Percentiles rank a stretch among this genome's conserved stretches.
Conservation (phyloP, 495 filamentous ascomycete genomes). For the Daldinia grandis region DNA sequence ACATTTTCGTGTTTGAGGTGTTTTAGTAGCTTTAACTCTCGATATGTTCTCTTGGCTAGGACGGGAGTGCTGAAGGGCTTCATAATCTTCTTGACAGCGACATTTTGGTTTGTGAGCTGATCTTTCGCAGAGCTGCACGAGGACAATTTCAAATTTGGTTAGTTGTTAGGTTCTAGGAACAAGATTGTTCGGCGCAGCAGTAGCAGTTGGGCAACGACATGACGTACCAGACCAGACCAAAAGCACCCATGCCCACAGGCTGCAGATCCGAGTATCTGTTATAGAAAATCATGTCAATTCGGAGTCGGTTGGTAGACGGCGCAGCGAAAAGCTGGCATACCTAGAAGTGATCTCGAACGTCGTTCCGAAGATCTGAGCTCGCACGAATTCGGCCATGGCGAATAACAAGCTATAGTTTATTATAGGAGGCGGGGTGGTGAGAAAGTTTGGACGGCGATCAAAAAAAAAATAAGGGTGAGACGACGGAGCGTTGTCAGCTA, state of each 20-base stretch:
- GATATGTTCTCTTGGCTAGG: constrained; percentile 94
- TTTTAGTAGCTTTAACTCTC: constrained; percentile 96
- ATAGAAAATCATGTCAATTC: constrained; percentile 34
- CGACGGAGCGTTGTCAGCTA: constrained; percentile 31
- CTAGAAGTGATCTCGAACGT: constrained; percentile 99
- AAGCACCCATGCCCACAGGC: constrained; percentile 98
- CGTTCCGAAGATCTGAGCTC: constrained; percentile 98
- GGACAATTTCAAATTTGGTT: constrained; percentile 20
- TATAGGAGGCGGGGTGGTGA: constrained; percentile 9
- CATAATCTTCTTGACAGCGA: constrained; percentile 99
- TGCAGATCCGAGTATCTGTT: constrained; percentile 94
- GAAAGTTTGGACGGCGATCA: constrained; percentile 18
- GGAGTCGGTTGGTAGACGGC: constrained; percentile 13
- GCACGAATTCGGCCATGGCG: constrained; percentile 97
- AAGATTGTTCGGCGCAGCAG: constrained; percentile 3
- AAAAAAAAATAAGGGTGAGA: constrained; percentile 18
- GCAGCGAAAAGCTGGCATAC: constrained; percentile 58
- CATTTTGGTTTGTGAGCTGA: constrained; percentile 92
- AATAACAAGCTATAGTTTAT: constrained; percentile 26
- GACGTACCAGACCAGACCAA: constrained; percentile 94
- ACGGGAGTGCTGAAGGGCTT: constrained; percentile 99
- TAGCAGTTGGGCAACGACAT: not conserved
- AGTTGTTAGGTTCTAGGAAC: constrained; percentile 29
- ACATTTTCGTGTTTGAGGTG: constrained; percentile 98
- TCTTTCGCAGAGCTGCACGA: constrained; percentile 87